Base-by-base conservation (phyloP, 2,329 filamentous ascomycete species). In the Colletotrichum sp. region DNA sequence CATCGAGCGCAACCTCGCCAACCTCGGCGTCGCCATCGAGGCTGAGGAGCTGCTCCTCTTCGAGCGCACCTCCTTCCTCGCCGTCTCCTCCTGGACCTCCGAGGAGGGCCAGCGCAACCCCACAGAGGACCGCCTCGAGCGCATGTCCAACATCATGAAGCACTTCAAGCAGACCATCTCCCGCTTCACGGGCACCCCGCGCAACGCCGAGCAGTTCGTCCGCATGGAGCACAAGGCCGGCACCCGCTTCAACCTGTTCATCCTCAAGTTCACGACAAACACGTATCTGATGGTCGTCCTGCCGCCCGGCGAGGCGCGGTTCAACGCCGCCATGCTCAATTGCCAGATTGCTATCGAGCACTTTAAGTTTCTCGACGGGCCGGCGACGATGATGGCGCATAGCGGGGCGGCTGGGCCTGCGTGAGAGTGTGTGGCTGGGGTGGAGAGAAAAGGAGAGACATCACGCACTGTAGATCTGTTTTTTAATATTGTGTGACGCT, bases 141-240 rank as follows among this genome's bases (percentile, higher is more conserved):
- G 90, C 80, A 95, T 99, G 82, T 97, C 94, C 77, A 99, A 98
- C 84, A 98, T 99, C 82, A 94, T 99, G 86, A 99, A 99, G 87
- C 96, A 96, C 75, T 98, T 99, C 88, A 99, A 99, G 88, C 96
- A 99, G 87, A 92, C 89, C 78, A 91, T 92, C 76, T 93, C 92
- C 72, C 92, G 94, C 80, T 95, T 95, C 84, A 96, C 94, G 2
- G 94, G 94, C 65, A 94, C 94, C 30, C 94, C 94, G n/a, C 93
- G 94, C 69, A 95, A 94, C 78, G 93, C 93, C 6, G 95, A 95
- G 85, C 94, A 96, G 84, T 96, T 96, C 80, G 92, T 92, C 63
- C 90, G 95, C 80, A 93, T 96, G 87, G 94, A 96, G 84, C 92
- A 96, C 86, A 96, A 95, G 85, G 93, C 94, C 71, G 90, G 90